Percentiles rank a stretch among this genome's conserved stretches.
Evolutionary conservation across 2,329 filamentous ascomycete species (phyloP).

Genomic region (Passalora sequoiae): DNA sequence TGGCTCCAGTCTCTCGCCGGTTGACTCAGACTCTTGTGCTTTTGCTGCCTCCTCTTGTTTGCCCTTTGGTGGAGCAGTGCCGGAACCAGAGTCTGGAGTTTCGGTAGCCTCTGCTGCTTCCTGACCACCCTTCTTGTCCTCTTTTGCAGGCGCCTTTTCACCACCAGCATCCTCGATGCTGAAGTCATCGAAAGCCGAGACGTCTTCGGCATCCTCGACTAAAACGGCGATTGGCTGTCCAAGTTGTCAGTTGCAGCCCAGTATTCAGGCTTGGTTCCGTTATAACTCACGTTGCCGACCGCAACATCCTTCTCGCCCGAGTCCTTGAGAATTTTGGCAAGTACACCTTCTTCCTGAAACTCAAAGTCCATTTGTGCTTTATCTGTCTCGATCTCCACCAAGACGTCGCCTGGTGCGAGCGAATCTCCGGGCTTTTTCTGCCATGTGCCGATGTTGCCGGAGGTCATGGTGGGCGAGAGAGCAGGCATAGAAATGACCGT

Average conservation of each 20-base stretch:
- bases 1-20: slow-evolving; percentile 73
- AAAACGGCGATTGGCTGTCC: slow-evolving; percentile 86
- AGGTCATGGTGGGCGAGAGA: slow-evolving; percentile 93
- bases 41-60: slow-evolving; percentile 50
- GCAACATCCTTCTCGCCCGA: slow-evolving; percentile 89
- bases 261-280: not conserved
- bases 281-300: slow-evolving; percentile 81
- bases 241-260: slow-evolving; percentile 17
- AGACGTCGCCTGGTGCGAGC: slow-evolving; percentile 84
- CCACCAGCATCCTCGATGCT: slow-evolving; percentile 85
- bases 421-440: slow-evolving; percentile 93
- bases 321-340: slow-evolving; percentile 91
- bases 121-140: slow-evolving; percentile 58
- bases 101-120: slow-evolving; percentile 58
- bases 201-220: slow-evolving; percentile 84
- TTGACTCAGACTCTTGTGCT: slow-evolving; percentile 65
- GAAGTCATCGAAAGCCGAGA: slow-evolving; percentile 84
- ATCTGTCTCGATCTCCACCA: slow-evolving; percentile 83
- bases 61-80: slow-evolving; percentile 53
- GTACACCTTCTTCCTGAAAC: slow-evolving; percentile 94
- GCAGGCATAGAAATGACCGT: slow-evolving; percentile 97
- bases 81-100: slow-evolving; percentile 52
- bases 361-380: slow-evolving; percentile 99
- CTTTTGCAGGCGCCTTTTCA: slow-evolving; percentile 60
- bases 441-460: slow-evolving; percentile 94